Conservation (phyloP, 352 stramenopile species). For the Hyaloperonospora arabidopsidis region DNA sequence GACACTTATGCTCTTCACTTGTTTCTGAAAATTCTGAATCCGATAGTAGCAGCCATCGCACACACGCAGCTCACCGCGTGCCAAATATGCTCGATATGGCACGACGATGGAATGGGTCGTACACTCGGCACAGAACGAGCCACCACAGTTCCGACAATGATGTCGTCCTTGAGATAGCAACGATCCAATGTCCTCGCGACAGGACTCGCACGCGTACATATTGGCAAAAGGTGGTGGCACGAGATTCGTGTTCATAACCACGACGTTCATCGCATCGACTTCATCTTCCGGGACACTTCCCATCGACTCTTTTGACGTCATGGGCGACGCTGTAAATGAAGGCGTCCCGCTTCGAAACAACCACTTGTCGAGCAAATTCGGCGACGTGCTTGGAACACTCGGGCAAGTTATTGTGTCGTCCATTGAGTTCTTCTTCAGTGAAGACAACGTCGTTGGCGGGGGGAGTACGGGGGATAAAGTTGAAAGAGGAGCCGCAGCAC, state of each 20-base stretch:
- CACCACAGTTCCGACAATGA: slow-evolving; percentile 75
- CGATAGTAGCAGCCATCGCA: slow-evolving; percentile 67
- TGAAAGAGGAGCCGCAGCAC: too few species aligned
- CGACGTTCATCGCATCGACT: slow-evolving; percentile 32
- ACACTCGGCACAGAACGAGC: slow-evolving; percentile 64
- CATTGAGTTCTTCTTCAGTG: too few species aligned
- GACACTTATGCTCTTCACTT: slow-evolving; percentile 47
- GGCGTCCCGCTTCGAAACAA: slow-evolving; percentile 22
- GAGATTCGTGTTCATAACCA: slow-evolving; percentile 47
- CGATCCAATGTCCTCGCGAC: slow-evolving; percentile 65
- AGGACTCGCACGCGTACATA: slow-evolving; percentile 69
- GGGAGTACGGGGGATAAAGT: too few species aligned
- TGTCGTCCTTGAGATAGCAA: slow-evolving; percentile 60
- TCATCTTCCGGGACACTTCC: slow-evolving; percentile 44
- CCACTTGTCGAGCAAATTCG: slow-evolving; percentile 35
- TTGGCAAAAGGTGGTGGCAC: slow-evolving; percentile 64
- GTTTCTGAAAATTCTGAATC: slow-evolving; percentile 64
- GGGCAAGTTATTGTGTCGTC: too few species aligned
- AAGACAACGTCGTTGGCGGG: too few species aligned
- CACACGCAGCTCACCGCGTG: slow-evolving; percentile 53
- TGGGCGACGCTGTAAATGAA: not conserved
- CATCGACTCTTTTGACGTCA: slow-evolving; percentile 24
- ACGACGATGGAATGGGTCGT: slow-evolving; percentile 46
- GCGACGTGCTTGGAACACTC: slow-evolving; percentile 1
- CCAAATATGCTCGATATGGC: slow-evolving; percentile 53